Evolutionary conservation across 2,329 filamentous ascomycete species (phyloP).

Genomic region (Fusarium piperis): DNA sequence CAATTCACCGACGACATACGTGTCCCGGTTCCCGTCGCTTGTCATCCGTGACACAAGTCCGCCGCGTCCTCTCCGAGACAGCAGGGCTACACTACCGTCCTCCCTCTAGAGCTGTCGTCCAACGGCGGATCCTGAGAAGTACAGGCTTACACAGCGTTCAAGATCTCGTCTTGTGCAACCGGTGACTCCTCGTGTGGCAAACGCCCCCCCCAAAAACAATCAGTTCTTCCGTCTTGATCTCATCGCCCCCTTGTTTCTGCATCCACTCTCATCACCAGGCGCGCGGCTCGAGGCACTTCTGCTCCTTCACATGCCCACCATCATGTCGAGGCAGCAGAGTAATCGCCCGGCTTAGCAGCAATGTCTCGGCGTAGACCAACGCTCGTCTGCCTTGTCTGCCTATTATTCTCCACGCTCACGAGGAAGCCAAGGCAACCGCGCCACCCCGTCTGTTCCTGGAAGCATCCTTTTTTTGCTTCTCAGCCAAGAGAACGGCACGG

Average conservation of each 20-base stretch:
- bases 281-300: slow-evolving; percentile 2
- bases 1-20: not conserved
- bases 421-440: slow-evolving; percentile 2
- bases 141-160: not conserved
- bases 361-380: not conserved
- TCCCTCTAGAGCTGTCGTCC: not conserved
- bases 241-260: not conserved
- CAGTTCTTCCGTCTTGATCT: not conserved
- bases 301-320: not conserved
- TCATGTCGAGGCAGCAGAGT: not conserved
- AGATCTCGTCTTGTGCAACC: slow-evolving; percentile 1
- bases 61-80: not conserved
- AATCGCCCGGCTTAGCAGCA: slow-evolving; percentile 1
- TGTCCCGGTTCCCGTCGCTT: not conserved
- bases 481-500: not conserved
- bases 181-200: not conserved
- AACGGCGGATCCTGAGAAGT: not conserved
- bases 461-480: not conserved
- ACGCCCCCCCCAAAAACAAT: not conserved
- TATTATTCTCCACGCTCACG: slow-evolving; percentile 1
- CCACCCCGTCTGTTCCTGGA: slow-evolving; percentile 15
- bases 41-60: not conserved
- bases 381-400: slow-evolving; percentile 22
- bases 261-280: not conserved
- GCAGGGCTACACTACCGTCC: not conserved